phyloP scores from a whole-genome alignment of 768 basidiomycete genomes.

The Albatrellus ellisii region DNA sequence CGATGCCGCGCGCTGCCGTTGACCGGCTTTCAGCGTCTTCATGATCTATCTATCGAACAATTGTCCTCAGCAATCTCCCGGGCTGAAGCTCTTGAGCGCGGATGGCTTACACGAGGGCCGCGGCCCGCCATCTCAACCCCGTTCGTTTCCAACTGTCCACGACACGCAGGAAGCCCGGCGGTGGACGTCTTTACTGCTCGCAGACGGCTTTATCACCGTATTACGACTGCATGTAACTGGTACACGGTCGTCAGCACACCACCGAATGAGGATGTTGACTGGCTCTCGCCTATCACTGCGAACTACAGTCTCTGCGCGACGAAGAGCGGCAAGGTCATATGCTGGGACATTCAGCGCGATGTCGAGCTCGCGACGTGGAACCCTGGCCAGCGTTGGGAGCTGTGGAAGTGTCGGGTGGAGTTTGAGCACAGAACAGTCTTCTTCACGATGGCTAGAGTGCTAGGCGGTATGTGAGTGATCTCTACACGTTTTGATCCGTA shows the following conservation, averaged over 20 bases:
- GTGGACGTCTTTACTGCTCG: neutral
- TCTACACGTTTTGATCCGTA: neutral
- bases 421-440: constrained; percentile 60
- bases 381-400: constrained; percentile 45
- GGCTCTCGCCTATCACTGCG: constrained; percentile 66
- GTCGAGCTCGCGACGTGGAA: constrained; percentile 56
- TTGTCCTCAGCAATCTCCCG: constrained; percentile 53
- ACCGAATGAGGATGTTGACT: constrained; percentile 58
- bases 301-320: constrained; percentile 69
- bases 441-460: constrained; percentile 49
- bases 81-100: constrained; percentile 44
- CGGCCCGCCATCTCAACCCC: constrained; percentile 29
- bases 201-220: constrained; percentile 25
- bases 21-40: constrained; percentile 53
- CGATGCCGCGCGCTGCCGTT: constrained; percentile 59
- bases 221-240: constrained; percentile 25
- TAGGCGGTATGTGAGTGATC: constrained; percentile 9
- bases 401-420: constrained; percentile 72
- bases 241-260: constrained; percentile 59
- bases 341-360: constrained; percentile 61
- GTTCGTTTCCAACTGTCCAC: constrained; percentile 4
- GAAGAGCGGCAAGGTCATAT: constrained; percentile 62
- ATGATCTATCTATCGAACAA: constrained; percentile 48
- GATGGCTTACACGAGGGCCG: constrained; percentile 49
- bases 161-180: too few species aligned